Evolutionary conservation across 352 stramenopile genomes (phyloP).

Genomic region (Phytophthora macrochlamydospora): DNA sequence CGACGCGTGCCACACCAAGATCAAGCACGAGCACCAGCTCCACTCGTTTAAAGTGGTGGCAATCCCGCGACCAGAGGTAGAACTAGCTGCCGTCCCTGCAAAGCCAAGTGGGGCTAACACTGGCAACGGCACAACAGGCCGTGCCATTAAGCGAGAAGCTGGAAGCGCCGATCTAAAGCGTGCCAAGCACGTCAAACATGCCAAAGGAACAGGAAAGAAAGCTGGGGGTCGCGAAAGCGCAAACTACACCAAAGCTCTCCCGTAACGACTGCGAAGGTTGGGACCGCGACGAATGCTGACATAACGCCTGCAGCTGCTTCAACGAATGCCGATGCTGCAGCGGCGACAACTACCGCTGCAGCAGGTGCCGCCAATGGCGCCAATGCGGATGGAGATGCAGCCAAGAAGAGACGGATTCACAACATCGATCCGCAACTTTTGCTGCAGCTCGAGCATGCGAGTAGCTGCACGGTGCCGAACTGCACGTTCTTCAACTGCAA

Average conservation of each 20-base stretch:
- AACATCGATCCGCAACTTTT: constrained; percentile 89
- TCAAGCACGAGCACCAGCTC: constrained; percentile 92
- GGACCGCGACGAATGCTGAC: constrained; percentile 12
- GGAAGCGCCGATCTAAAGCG: constrained; percentile 56
- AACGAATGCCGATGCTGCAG: background rate
- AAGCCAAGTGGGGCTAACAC: constrained; percentile 37
- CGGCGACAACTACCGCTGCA: background rate
- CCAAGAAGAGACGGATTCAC: constrained; percentile 91
- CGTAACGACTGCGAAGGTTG: constrained; percentile 14
- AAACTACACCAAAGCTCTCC: constrained; percentile 64
- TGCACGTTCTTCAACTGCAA: constrained; percentile 89
- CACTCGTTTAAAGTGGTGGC: constrained; percentile 93
- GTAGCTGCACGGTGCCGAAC: constrained; percentile 65
- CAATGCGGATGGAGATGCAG: constrained; percentile 68
- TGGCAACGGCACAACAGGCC: constrained; percentile 30
- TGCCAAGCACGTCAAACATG: constrained; percentile 39
- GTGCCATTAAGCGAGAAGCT: constrained; percentile 47
- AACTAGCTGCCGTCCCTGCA: constrained; percentile 38
- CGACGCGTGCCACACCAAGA: constrained; percentile 93
- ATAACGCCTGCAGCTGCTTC: background rate
- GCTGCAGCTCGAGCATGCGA: constrained; percentile 85
- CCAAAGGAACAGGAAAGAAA: constrained; percentile 35
- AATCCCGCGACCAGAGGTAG: constrained; percentile 70
- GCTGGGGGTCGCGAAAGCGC: constrained; percentile 60
- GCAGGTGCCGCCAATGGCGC: constrained; percentile 13